Conservation (phyloP, 495 filamentous ascomycete species). For the Glonium stellatum region DNA sequence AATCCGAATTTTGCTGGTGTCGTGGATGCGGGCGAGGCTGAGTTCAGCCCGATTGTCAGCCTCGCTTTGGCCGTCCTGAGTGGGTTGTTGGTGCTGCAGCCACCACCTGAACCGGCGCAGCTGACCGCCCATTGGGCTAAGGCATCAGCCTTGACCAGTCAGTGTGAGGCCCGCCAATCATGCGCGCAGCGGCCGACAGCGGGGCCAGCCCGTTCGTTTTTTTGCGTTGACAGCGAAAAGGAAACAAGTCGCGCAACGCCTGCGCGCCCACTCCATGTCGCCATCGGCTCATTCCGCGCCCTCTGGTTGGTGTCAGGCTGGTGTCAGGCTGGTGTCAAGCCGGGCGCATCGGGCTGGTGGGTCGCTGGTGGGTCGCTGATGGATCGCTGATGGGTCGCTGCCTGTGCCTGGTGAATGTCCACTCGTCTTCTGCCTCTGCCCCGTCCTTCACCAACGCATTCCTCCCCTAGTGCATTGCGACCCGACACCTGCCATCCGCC, state of each 20-base stretch:
- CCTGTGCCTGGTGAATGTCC: too few species aligned
- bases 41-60: constrained; percentile 30
- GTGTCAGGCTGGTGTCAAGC: too few species aligned
- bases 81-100: constrained; percentile 23
- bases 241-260: constrained; percentile 22
- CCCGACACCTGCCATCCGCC: too few species aligned
- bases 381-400: too few species aligned
- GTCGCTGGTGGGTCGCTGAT: too few species aligned
- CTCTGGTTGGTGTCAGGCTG: too few species aligned
- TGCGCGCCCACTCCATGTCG: too few species aligned
- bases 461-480: too few species aligned
- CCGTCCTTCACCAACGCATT: too few species aligned
- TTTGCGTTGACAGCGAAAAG: constrained; percentile 19
- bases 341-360: too few species aligned
- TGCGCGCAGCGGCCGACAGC: constrained; percentile 6
- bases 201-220: constrained; percentile 13
- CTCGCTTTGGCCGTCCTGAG: constrained; percentile 29
- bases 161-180: constrained; percentile 9
- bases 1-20: constrained; percentile 17
- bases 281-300: constrained; percentile 18
- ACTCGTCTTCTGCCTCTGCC: too few species aligned
- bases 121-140: constrained; percentile 21
- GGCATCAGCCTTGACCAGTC: constrained; percentile 12
- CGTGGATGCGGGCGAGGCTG: constrained; percentile 23
- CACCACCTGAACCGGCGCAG: constrained; percentile 21